phyloP scores from a whole-genome alignment of 352 stramenopile species.

The Pythium insidiosum region DNA sequence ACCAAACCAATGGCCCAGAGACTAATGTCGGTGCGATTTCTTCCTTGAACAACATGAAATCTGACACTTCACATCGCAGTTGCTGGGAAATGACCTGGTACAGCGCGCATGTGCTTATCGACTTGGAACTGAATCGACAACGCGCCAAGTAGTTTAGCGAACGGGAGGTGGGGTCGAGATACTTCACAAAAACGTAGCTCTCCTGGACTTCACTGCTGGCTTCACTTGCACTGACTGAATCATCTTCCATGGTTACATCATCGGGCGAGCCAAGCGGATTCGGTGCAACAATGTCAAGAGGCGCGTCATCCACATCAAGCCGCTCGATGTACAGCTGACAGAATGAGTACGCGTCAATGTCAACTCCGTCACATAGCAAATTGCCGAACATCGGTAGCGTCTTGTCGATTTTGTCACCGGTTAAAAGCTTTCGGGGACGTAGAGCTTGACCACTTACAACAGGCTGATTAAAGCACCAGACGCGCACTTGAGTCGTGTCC shows the following conservation, averaged over 20 bases:
- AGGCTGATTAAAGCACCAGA: conserved; percentile 79
- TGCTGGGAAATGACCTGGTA: conserved; percentile 38
- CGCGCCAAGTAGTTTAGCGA: no score
- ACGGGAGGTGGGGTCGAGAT: no score
- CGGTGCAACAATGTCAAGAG: no score
- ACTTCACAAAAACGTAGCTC: no score
- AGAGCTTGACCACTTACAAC: conserved; percentile 65
- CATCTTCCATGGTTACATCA: no score
- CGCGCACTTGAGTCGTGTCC: conserved; percentile 17
- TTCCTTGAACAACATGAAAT: conserved; percentile 63
- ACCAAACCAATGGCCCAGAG: conserved; percentile 36
- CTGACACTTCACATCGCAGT: conserved; percentile 28
- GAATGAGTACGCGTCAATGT: conserved; percentile 81
- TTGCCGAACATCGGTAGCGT: conserved; percentile 55
- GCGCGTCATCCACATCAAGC: conserved; percentile 23
- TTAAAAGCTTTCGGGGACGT: conserved; percentile 61
- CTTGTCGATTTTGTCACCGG: conserved; percentile 24
- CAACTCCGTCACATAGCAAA: conserved; percentile 62
- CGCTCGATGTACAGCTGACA: conserved; percentile 69
- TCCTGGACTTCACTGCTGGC: no score
- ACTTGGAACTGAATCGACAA: no score
- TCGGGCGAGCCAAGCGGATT: no score
- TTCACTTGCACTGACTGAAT: no score
- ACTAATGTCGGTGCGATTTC: conserved; percentile 61
- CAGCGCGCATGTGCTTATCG: conserved; percentile 22